A percentile compares a stretch with the other conserved stretches of the same genome.
These are phyloP conservation scores for Epichloe baconii DNA, from an alignment of 2,329 filamentous ascomycete species.

Conservation along the genomic window DNA sequence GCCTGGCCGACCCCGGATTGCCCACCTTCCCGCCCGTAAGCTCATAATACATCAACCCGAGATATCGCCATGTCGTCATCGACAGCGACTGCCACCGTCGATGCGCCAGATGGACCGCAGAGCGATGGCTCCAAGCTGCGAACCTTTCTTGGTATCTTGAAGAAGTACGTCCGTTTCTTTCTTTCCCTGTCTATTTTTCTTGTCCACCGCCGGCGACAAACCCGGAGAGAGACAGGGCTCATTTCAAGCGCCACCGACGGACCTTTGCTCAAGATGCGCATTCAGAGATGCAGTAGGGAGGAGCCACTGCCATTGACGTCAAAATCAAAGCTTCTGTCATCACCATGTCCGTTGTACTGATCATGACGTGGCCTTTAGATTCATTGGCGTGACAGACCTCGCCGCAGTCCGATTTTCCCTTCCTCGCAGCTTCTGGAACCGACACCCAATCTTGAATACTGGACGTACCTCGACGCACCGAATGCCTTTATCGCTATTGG, in stretches of 20 bases:
- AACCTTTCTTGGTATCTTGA: slow-evolving; percentile 77
- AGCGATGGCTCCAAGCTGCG: slow-evolving; percentile 82
- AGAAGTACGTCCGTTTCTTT: slow-evolving; percentile 51
- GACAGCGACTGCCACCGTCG: slow-evolving; percentile 18
- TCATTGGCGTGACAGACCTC: slow-evolving; percentile 92
- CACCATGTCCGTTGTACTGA: background rate
- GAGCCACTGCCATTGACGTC: background rate
- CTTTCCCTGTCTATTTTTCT: background rate
- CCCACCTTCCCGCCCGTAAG: background rate
- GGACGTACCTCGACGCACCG: slow-evolving; percentile 93
- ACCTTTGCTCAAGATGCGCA: background rate
- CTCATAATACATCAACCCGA: background rate
- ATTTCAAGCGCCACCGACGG: background rate
- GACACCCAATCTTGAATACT: slow-evolving; percentile 95
- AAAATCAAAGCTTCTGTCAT: background rate
- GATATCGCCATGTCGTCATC: slow-evolving; percentile 24
- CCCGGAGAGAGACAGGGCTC: background rate
- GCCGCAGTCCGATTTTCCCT: slow-evolving; percentile 92
- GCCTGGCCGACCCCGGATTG: background rate
- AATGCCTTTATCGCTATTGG: slow-evolving; percentile 77
- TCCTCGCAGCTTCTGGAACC: slow-evolving; percentile 88
- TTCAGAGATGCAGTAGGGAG: background rate
- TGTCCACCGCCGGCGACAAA: background rate
- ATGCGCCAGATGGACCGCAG: slow-evolving; percentile 31
- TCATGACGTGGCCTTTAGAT: slow-evolving; percentile 38